phyloP scores from a whole-genome alignment of 768 basidiomycete species.

The Rhizopogon roseolus region DNA sequence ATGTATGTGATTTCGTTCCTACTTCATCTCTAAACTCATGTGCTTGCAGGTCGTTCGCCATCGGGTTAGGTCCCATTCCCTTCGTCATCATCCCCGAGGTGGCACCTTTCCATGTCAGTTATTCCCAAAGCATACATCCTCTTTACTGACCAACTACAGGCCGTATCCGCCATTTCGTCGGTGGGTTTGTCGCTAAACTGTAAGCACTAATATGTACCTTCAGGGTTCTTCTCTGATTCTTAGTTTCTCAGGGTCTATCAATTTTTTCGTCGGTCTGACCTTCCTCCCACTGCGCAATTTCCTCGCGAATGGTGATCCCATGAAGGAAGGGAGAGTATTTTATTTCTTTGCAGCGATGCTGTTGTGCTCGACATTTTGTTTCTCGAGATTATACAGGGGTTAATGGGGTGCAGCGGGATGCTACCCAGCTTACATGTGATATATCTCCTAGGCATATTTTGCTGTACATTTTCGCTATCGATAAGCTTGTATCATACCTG shows the following conservation, averaged over 20 bases:
- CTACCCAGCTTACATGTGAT: neutral
- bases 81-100: conserved; percentile 92
- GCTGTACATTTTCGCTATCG: no score
- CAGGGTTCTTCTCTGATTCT: neutral
- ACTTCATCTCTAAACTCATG: neutral
- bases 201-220: conserved; percentile 26
- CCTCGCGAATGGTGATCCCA: conserved; percentile 53
- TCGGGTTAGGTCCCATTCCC: conserved; percentile 88
- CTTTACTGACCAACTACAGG: conserved; percentile 32
- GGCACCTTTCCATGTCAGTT: conserved; percentile 69
- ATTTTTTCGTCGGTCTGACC: conserved; percentile 78
- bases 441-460: neutral
- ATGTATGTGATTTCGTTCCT: conserved; percentile 41
- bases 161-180: conserved; percentile 77
- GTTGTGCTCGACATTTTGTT: conserved; percentile 16
- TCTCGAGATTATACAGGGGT: conserved; percentile 21
- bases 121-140: neutral
- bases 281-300: conserved; percentile 83
- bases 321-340: conserved; percentile 84
- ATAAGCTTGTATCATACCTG: no score
- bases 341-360: conserved; percentile 73
- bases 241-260: conserved; percentile 60
- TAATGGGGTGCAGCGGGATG: conserved; percentile 5
- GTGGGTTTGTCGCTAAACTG: conserved; percentile 71
- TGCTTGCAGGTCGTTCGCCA: conserved; percentile 67